Conservation (phyloP, 2,329 filamentous ascomycete genomes). For the Pseudogymnoascus sp. region DNA sequence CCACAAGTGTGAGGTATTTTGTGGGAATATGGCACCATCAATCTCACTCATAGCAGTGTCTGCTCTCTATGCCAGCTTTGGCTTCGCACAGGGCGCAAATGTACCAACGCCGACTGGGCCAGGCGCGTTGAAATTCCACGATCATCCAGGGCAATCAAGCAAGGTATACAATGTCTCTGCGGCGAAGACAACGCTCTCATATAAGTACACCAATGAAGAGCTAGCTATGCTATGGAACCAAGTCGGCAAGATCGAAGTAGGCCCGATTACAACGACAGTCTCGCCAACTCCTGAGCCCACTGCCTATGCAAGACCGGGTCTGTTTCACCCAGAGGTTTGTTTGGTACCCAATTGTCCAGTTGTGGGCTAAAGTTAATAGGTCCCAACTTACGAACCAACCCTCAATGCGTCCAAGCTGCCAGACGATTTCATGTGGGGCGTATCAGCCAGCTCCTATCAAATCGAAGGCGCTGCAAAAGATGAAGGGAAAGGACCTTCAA, state of each 20-base stretch:
- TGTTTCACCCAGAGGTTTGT: constrained; percentile 37
- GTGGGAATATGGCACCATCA: background rate
- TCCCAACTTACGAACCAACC: constrained; percentile 20
- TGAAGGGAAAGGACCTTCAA: constrained; percentile 36
- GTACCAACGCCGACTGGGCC: background rate
- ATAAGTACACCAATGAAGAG: constrained; percentile 40
- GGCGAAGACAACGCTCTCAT: constrained; percentile 35
- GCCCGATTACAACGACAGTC: constrained; percentile 36
- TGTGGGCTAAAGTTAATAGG: background rate
- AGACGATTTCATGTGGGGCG: constrained; percentile 35
- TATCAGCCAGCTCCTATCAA: constrained; percentile 35
- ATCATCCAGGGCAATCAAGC: constrained; percentile 17
- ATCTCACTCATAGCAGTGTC: background rate
- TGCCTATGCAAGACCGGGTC: constrained; percentile 31
- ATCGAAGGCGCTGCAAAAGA: constrained; percentile 36
- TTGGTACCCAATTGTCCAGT: constrained; percentile 21
- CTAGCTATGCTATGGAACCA: constrained; percentile 39
- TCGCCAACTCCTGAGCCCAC: constrained; percentile 36
- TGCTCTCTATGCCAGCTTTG: background rate
- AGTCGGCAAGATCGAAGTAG: constrained; percentile 35
- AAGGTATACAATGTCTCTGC: constrained; percentile 34
- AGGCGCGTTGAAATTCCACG: background rate
- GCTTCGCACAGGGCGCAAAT: background rate
- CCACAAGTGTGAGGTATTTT: background rate
- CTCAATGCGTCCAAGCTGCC: constrained; percentile 32